These are phyloP conservation scores for Cubamyces lactineus DNA, from an alignment of 768 basidiomycete species.

Conservation along the genomic window DNA sequence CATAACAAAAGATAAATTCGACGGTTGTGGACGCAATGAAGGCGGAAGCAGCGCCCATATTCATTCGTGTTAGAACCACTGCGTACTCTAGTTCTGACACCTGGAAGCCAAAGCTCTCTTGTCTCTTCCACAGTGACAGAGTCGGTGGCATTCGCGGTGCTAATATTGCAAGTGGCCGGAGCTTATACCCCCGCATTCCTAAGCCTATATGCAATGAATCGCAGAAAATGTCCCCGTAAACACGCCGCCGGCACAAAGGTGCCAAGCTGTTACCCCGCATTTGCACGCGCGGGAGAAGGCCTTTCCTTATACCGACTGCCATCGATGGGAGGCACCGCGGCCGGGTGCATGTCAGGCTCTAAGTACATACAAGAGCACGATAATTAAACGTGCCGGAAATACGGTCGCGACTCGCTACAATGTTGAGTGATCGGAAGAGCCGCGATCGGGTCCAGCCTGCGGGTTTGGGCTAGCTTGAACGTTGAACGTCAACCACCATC, in stretches of 20 bases:
- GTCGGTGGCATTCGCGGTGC: not conserved
- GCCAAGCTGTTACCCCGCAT: conserved; percentile 1
- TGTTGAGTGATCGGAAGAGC: conserved; percentile 4
- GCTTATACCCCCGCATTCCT: not conserved
- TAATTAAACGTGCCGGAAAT: conserved; percentile 3
- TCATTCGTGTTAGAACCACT: too few species aligned
- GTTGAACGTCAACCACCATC: conserved; percentile 11
- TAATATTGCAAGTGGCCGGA: not conserved
- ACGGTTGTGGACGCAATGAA: too few species aligned
- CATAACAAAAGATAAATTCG: too few species aligned
- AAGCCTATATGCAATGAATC: not conserved
- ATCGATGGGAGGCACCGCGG: conserved; percentile 1
- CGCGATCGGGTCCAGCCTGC: conserved; percentile 4
- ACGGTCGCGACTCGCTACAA: not conserved
- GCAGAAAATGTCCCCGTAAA: not conserved
- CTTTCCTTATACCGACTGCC: conserved; percentile 1
- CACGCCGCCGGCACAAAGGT: not conserved
- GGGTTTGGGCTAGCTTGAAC: conserved; percentile 1
- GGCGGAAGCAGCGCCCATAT: too few species aligned
- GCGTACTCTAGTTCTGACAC: too few species aligned
- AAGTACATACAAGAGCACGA: too few species aligned
- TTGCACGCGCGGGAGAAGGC: not conserved
- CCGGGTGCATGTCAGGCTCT: not conserved
- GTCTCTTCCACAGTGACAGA: not conserved
- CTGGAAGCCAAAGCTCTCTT: too few species aligned